phyloP scores from a whole-genome alignment of 192 early-diverging fungal genomes.

The Entomortierella chlamydospora region DNA sequence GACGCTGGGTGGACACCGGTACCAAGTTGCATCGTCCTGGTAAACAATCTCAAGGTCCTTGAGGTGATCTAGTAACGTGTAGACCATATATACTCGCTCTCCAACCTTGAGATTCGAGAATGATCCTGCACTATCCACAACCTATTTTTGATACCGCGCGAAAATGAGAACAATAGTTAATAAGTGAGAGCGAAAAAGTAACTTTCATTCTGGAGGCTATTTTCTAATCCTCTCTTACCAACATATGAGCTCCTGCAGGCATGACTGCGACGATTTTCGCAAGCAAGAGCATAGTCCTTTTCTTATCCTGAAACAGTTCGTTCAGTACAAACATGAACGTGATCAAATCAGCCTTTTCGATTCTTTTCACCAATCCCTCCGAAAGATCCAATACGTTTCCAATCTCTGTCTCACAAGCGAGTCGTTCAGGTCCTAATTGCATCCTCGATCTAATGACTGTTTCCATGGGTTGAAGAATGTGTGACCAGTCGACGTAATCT shows the following conservation, averaged over 20 bases:
- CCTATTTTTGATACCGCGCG: conserved; percentile 23
- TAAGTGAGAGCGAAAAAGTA: neutral
- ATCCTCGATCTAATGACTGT: conserved; percentile 63
- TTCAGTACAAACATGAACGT: conserved; percentile 95
- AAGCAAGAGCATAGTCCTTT: conserved; percentile 80
- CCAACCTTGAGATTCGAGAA: conserved; percentile 89
- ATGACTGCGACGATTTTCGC: conserved; percentile 73
- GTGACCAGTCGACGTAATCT: conserved; percentile 76
- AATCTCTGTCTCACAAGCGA: conserved; percentile 68
- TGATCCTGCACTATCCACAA: conserved; percentile 92
- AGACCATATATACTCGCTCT: conserved; percentile 87
- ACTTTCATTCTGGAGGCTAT: neutral
- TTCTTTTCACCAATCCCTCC: conserved; percentile 54
- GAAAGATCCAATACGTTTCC: conserved; percentile 69
- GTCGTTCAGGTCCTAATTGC: conserved; percentile 56
- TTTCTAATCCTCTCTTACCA: conserved; percentile 60
- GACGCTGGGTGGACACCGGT: conserved; percentile 72
- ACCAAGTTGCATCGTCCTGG: conserved; percentile 81
- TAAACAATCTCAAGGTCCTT: conserved; percentile 73
- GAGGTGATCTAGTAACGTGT: conserved; percentile 87
- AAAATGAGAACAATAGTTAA: neutral
- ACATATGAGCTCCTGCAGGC: conserved; percentile 71
- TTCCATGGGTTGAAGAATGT: conserved; percentile 66
- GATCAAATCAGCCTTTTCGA: conserved; percentile 74
- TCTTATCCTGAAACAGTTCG: conserved; percentile 87